Base-by-base conservation (phyloP, 352 stramenopile genomes). In the Globisporangium takayamanum region DNA sequence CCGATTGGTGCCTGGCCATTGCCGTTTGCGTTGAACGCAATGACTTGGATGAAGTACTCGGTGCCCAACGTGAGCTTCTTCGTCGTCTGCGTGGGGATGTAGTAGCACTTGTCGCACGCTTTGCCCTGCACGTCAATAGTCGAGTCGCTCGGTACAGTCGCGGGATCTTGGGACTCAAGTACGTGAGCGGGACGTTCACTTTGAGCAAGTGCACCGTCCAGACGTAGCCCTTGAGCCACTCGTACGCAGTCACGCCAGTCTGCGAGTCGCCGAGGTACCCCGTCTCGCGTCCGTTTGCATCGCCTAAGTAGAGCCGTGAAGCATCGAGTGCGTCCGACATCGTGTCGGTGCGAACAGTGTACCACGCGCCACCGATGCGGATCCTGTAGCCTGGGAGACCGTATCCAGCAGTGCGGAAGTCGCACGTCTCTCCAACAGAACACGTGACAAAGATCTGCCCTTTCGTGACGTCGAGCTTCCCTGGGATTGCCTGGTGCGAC, bases 21-120 rank as follows among this genome's bases (percentile, higher is more conserved):
- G 15, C 87, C 92, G 33, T 83, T 85, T 8, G 45, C 59, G 42
- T 97, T 97, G 57, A 81, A 88, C 15, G 80, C 80, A 55, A 84
- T 75, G 0, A 84, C 80, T 52, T 88, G 72, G 28, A 97, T 72
- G 53, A 84, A 89, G 62, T 97, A 96, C 16, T 78, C 50, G 11
- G 82, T 81, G 0, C 76, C 86, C 64, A 84, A 80, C 0, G 65
- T 74, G 14, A 89, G 68, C 22, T 69, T 79, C 50, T 76, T 86
- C 14, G 65, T 75, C 10, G 80, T 83, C 39, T 84, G 69, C 0
- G 61, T 76, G 0, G 80, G 80, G 1, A 91, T 33, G 61, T 89
- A 87, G 55, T 91, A 88, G 60, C 80, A 91, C 58, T 86, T 88
- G 25, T 61, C 33, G 44, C 80, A 91, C 10, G 69, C 33, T 42